Evolutionary conservation across 768 basidiomycete genomes (phyloP), one percentile per base, ranked within the genome.

Genomic region (Kwoniella botswanensis): DNA sequence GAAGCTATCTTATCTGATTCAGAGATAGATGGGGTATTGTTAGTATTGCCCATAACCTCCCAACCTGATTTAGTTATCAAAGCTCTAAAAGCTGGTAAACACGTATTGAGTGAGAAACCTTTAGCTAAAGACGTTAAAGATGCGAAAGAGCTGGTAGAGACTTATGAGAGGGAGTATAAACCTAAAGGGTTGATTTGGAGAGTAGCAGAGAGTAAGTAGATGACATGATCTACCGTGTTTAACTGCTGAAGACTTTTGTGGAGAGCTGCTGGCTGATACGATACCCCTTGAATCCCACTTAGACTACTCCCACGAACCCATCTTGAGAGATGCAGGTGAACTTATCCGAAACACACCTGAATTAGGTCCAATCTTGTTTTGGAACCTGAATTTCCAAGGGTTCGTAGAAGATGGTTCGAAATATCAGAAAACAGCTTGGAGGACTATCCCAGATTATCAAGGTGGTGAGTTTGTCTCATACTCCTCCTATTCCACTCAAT

Each of bases 61-160:
- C 93, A 93, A 81, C 92, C 93, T 2, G 82, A 84, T 18, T 85
- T 94, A 69, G 85, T 95, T 65, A 82, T 88, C 68, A 88, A 87
- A 76, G 77, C 78, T 0, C 68, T 77, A 56, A 67, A 78, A 57
- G 91, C 92, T 2, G 92, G 93, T 29, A 96, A 95, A 84, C 92
- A 94, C 79, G 92, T 95, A 60, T 80, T 94, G 70, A 91, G 90
- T 82, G 93, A 96, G 86, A 95, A 95, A 79, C 94, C 94, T 6
- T 87, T 94, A 15, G 92, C 89, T 3, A 86, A 89, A 53, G 90
- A 91, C 76, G 88, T 93, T 56, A 86, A 86, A 35, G 84, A 85
- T 2, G 93, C 91, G 0, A 83, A 88, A 57, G 85, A 85, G 71
- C 86, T 94, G 60, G 90, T 94, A 80, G 85, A 87, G 44, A 86